Conservation (phyloP, 345 rosid genomes). For the Citrus inodora region DNA sequence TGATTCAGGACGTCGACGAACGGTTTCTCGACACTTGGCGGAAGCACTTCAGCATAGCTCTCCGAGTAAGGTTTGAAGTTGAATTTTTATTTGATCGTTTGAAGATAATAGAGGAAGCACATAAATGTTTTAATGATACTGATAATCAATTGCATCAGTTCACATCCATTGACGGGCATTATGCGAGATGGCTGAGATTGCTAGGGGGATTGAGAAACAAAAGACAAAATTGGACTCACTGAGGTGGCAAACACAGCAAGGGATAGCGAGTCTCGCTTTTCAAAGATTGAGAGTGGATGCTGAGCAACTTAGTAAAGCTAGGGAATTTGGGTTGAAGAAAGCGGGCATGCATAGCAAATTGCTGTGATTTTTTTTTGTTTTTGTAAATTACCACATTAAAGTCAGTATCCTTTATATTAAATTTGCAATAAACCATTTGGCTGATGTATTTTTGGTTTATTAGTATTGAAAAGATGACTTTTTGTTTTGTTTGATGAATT, state of each 20-base stretch:
- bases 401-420: no score
- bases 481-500: no score
- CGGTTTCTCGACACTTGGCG: no score
- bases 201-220: not conserved
- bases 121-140: no score
- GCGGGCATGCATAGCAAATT: no score
- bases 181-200: not conserved
- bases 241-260: not conserved
- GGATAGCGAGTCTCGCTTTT: not conserved
- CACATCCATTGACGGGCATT: not conserved
- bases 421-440: no score
- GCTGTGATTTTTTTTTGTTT: no score
- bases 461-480: no score
- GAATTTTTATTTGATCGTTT: not conserved
- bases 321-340: not conserved
- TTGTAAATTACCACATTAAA: no score
- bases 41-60: not conserved
- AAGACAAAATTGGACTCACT: not conserved
- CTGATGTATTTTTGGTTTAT: no score
- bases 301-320: not conserved
- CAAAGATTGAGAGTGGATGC: not conserved
- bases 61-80: not conserved
- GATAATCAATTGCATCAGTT: no score
- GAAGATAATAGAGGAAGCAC: not conserved
- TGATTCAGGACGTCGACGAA: no score